Evolutionary conservation across 2,329 filamentous ascomycete genomes (phyloP).

Genomic region (Xylaria sp.): DNA sequence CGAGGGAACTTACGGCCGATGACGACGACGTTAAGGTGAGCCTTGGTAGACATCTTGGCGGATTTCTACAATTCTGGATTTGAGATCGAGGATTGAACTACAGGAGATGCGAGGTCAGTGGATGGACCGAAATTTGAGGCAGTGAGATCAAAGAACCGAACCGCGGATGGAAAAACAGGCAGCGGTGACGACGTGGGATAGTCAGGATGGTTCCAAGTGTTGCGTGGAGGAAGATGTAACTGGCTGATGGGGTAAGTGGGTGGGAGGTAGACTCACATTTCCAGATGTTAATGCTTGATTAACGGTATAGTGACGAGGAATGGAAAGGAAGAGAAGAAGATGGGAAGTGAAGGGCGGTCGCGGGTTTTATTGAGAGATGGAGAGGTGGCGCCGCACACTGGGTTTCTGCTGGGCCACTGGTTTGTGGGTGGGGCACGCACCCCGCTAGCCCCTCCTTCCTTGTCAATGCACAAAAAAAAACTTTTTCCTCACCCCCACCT

Average conservation of each 20-base stretch:
- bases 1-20: constrained; percentile 53
- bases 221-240: neutral
- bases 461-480: constrained; percentile 19
- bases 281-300: constrained; percentile 38
- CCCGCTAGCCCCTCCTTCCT: constrained; percentile 20
- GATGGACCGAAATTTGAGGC: neutral
- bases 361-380: constrained; percentile 22
- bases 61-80: constrained; percentile 33
- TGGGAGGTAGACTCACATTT: constrained; percentile 25
- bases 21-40: constrained; percentile 96
- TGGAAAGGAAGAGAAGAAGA: constrained; percentile 29
- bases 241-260: neutral
- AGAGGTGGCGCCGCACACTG: constrained; percentile 14
- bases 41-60: constrained; percentile 51
- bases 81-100: constrained; percentile 12
- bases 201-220: too few species aligned
- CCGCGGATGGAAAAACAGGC: neutral
- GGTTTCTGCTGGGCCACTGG: constrained; percentile 14
- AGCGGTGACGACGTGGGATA: neutral
- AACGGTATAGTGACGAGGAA: constrained; percentile 37
- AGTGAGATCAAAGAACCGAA: neutral
- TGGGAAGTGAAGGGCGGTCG: constrained; percentile 21
- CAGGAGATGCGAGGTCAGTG: constrained; percentile 7
- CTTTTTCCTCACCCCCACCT: constrained; percentile 21
- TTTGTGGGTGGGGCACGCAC: constrained; percentile 19